Evolutionary conservation across 768 basidiomycete genomes (phyloP).

Genomic region (Cystobasidium onofrii): DNA sequence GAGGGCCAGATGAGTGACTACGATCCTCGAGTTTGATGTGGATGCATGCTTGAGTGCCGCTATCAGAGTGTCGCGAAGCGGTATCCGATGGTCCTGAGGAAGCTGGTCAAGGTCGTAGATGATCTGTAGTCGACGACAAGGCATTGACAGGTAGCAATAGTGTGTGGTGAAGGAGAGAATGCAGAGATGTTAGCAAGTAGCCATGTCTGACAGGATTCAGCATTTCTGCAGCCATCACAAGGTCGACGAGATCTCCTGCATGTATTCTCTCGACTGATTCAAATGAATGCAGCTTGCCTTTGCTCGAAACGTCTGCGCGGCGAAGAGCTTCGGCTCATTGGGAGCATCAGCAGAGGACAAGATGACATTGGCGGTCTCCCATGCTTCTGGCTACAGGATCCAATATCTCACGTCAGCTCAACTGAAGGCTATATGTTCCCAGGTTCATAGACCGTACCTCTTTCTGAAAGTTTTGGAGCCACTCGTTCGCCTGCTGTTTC

Average conservation of each 20-base stretch:
- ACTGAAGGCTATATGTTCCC: too few relatives aligned
- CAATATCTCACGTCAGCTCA: background rate
- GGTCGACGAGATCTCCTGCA: too few relatives aligned
- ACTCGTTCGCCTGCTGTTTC: conserved; percentile 78
- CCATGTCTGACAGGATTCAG: too few relatives aligned
- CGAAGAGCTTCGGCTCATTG: conserved; percentile 75
- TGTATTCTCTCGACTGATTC: too few relatives aligned
- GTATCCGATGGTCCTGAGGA: conserved; percentile 59
- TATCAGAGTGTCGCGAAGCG: conserved; percentile 80
- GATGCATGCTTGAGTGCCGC: conserved; percentile 61
- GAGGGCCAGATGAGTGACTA: conserved; percentile 80
- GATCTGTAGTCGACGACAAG: conserved; percentile 54
- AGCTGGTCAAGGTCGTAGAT: conserved; percentile 91
- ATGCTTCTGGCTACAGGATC: conserved; percentile 74
- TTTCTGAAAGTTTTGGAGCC: conserved; percentile 98
- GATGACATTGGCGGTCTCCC: conserved; percentile 88
- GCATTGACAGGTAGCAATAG: background rate
- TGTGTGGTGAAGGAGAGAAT: too few relatives aligned
- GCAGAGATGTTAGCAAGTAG: too few relatives aligned
- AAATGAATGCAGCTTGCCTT: conserved; percentile 57
- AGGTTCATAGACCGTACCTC: conserved; percentile 81
- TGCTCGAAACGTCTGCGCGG: conserved; percentile 88
- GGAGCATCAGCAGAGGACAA: conserved; percentile 72
- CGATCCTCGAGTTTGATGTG: conserved; percentile 50
- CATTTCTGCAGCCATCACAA: background rate